These are phyloP conservation scores for Sporothrix mexicana DNA, from an alignment of 2,329 filamentous ascomycete genomes.

Conservation along the genomic window DNA sequence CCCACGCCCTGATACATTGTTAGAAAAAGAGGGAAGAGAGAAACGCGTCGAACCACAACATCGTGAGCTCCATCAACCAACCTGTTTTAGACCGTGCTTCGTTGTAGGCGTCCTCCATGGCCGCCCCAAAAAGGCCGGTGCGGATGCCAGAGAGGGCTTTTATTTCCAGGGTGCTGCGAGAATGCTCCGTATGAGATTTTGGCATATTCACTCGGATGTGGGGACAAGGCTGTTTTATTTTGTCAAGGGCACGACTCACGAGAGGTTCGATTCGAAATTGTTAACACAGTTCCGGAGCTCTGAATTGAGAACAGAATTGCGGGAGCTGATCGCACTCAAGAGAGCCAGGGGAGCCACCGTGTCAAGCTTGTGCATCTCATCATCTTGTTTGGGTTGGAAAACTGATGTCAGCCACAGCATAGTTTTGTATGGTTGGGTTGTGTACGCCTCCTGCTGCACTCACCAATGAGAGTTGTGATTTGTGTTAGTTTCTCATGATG, in stretches of 20 bases:
- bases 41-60: not conserved
- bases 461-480: not conserved
- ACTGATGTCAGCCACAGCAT: not conserved
- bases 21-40: not conserved
- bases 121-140: not conserved
- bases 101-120: slow-evolving; percentile 12
- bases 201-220: no score
- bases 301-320: not conserved
- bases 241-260: no score
- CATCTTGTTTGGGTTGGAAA: not conserved
- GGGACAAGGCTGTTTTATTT: no score
- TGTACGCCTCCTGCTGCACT: no score
- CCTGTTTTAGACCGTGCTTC: not conserved
- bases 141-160: not conserved
- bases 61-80: no score
- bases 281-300: not conserved
- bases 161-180: not conserved
- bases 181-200: no score
- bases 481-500: not conserved
- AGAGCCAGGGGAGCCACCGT: not conserved
- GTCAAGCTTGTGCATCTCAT: not conserved
- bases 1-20: not conserved
- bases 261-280: not conserved
- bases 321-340: not conserved
- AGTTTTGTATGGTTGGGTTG: no score